phyloP scores from a whole-genome alignment of 805 yeast genomes.

The Sporopachydermia lactativora region DNA sequence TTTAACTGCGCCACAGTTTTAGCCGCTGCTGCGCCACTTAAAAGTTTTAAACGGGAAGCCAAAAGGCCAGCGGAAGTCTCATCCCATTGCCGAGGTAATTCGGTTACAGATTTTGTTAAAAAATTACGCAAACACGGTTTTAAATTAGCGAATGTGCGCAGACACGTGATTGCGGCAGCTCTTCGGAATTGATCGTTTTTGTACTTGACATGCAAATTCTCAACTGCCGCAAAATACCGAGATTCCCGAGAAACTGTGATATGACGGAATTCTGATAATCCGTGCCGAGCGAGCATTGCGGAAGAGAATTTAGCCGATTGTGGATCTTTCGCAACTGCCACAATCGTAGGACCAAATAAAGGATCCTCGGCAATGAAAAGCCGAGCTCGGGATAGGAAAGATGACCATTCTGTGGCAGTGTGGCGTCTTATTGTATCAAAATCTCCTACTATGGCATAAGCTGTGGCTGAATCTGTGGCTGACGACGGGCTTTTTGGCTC shows the following conservation, averaged over 20 bases:
- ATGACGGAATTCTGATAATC: conserved; percentile 43
- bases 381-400: neutral
- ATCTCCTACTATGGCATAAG: conserved; percentile 4
- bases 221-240: conserved; percentile 65
- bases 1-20: conserved; percentile 44
- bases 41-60: conserved; percentile 49
- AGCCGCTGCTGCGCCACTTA: conserved; percentile 37
- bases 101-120: conserved; percentile 7
- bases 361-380: neutral
- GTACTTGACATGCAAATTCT: conserved; percentile 40
- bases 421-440: neutral
- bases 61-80: conserved; percentile 75
- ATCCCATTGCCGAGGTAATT: conserved; percentile 44
- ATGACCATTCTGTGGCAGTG: neutral
- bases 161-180: conserved; percentile 60
- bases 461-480: conserved; percentile 15
- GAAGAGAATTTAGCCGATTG: conserved; percentile 34
- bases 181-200: conserved; percentile 47
- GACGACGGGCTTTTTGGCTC: too few species aligned
- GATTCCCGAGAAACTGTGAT: conserved; percentile 47
- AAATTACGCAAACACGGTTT: conserved; percentile 18
- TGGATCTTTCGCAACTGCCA: conserved; percentile 21
- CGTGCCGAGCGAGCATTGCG: conserved; percentile 47
- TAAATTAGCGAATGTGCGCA: conserved; percentile 53
- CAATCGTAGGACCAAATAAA: neutral